Conservation (phyloP, 2,329 filamentous ascomycete genomes). For the Atkinsonella hypoxylon region DNA sequence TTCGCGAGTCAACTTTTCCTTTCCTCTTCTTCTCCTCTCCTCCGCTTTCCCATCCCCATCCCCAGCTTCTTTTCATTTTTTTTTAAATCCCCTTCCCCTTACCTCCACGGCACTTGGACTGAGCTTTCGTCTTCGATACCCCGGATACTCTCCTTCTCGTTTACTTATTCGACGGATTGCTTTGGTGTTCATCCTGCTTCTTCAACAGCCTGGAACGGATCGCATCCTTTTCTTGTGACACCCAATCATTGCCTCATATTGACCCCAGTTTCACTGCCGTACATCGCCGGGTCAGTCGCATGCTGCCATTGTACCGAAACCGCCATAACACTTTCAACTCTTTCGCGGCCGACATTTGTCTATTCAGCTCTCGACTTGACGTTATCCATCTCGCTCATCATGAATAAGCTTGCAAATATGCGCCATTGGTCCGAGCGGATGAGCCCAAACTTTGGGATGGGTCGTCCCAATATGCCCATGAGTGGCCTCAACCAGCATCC, state of each 20-base stretch:
- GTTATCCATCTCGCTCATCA: conserved; percentile 27
- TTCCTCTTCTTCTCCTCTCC: conserved; percentile 8
- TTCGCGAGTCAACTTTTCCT: conserved; percentile 9
- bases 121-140: conserved; percentile 7
- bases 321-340: conserved; percentile 1
- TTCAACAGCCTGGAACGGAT: background rate
- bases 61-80: conserved; percentile 4
- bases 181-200: background rate
- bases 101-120: background rate
- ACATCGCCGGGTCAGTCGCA: conserved; percentile 5
- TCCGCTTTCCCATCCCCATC: conserved; percentile 3
- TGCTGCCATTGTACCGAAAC: conserved; percentile 3
- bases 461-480: conserved; percentile 45
- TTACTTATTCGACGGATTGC: conserved; percentile 8
- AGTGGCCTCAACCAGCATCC: conserved; percentile 44
- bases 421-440: conserved; percentile 61
- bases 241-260: conserved; percentile 15
- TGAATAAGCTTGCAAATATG: conserved; percentile 63
- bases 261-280: conserved; percentile 14
- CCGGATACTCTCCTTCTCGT: conserved; percentile 12
- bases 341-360: conserved; percentile 4
- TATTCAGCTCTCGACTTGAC: background rate
- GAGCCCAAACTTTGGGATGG: conserved; percentile 56
- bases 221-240: conserved; percentile 8
- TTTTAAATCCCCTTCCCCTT: background rate